Evolutionary conservation across 2,329 filamentous ascomycete species (phyloP).

Genomic region (Knoxdaviesia capensis): DNA sequence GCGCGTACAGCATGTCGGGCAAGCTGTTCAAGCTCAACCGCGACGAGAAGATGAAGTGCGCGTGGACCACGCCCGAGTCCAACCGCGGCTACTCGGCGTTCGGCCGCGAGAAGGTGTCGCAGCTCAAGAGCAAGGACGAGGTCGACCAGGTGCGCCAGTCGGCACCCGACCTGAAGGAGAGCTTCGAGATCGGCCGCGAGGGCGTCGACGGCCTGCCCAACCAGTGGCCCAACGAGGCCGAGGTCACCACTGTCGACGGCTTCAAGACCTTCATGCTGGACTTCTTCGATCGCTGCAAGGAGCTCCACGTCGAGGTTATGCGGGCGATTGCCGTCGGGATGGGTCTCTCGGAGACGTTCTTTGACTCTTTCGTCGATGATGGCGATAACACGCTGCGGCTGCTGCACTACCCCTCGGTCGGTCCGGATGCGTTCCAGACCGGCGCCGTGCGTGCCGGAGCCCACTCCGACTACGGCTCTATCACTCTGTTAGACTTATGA

Average conservation of each 20-base stretch:
- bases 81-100: slow-evolving; percentile 55
- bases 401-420: slow-evolving; percentile 56
- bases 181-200: slow-evolving; percentile 43
- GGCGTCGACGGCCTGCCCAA: slow-evolving; percentile 44
- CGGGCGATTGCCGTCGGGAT: slow-evolving; percentile 67
- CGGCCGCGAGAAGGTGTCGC: slow-evolving; percentile 51
- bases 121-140: slow-evolving; percentile 29
- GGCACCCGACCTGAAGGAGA: slow-evolving; percentile 46
- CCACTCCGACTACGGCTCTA: slow-evolving; percentile 47
- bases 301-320: slow-evolving; percentile 62
- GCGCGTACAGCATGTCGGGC: slow-evolving; percentile 47
- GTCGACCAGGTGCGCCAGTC: slow-evolving; percentile 35
- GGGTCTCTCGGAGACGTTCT: slow-evolving; percentile 50
- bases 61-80: slow-evolving; percentile 51
- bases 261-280: slow-evolving; percentile 55
- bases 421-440: slow-evolving; percentile 43
- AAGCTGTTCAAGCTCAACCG: slow-evolving; percentile 47
- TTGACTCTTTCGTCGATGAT: slow-evolving; percentile 52
- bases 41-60: slow-evolving; percentile 41
- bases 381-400: slow-evolving; percentile 54
- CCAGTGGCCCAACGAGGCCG: slow-evolving; percentile 45
- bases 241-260: slow-evolving; percentile 20
- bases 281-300: slow-evolving; percentile 59
- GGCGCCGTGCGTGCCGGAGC: slow-evolving; percentile 58
- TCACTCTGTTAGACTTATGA: slow-evolving; percentile 21